Evolutionary conservation across 2,329 filamentous ascomycete genomes (phyloP), one percentile per base, ranked within the genome.

Genomic region (Stagonosporopsis cucurbitacearum): DNA sequence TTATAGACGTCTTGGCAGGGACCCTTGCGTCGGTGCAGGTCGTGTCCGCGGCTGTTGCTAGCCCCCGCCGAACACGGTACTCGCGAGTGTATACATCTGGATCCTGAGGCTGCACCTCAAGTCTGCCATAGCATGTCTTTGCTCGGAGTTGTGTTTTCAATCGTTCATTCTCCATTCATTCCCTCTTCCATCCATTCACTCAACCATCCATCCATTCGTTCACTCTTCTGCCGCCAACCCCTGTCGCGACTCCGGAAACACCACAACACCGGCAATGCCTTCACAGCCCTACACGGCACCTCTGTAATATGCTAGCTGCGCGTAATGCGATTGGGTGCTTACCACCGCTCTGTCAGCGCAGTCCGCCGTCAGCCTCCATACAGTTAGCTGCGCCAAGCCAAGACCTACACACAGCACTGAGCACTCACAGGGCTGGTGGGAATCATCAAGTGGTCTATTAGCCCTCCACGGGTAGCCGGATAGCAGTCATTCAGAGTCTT

Each of bases 21-120:
- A 46, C 52, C 52, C 52, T 55, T 55, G 53, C 45, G 15, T 55
- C 40, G 52, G 45, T 22, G 42, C 30, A 32, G 30, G 30, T 32
- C 12, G 30, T 32, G 30, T 32, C 43, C 30, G 32, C 20, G 30
- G 43, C 28, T 40, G 36, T 43, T 32, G 19, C 42, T 50, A 42
- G 53, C 48, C 35, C 30, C 41, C 33, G 28, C 28, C 46, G 26
- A 46, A 19, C 25, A 40, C 28, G 53, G 46, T 50, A 23, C 53
- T 55, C 52, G 41, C 52, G 40, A 50, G 41, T 41, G 17, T 50
- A 46, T 45, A 50, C 50, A 50, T 33, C 40, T 35, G 39, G 39
- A 11, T 39, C 6, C 25, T 11, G 22, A 4, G 5, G 6, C 8
- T 2, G 13, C 20, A 7, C 8, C 22, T 40, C 22, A 15, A 41